A percentile compares a stretch with the other conserved stretches of the same genome.
These are phyloP conservation scores for Curvularia hawaiiensis DNA, from an alignment of 2,329 filamentous ascomycete genomes.

Conservation along the genomic window DNA sequence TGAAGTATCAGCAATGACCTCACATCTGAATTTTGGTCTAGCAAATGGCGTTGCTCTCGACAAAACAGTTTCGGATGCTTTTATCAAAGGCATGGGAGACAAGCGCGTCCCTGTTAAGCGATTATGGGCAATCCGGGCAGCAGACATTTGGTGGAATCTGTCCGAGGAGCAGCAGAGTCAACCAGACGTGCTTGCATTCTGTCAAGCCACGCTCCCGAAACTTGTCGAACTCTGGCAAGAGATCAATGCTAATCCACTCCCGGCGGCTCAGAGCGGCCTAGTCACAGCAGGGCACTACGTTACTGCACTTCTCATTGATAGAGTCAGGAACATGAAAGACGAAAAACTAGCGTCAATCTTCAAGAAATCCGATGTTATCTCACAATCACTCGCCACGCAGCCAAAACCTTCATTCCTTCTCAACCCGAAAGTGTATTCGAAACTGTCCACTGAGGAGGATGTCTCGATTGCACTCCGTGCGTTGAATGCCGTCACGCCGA, in stretches of 20 bases:
- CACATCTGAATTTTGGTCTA: constrained; percentile 68
- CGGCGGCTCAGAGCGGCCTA: constrained; percentile 81
- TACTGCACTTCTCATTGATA: constrained; percentile 64
- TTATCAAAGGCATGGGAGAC: constrained; percentile 81
- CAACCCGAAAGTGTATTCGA: constrained; percentile 83
- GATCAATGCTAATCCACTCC: constrained; percentile 74
- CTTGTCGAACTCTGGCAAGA: constrained; percentile 77
- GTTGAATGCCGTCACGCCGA: constrained; percentile 65
- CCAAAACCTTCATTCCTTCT: constrained; percentile 88
- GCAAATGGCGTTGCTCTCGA: constrained; percentile 65
- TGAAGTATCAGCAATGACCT: constrained; percentile 73
- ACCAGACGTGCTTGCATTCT: constrained; percentile 53
- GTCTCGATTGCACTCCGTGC: constrained; percentile 76
- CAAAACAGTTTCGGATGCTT: constrained; percentile 70
- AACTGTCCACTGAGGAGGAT: constrained; percentile 76
- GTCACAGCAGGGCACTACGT: constrained; percentile 79
- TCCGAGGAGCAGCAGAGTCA: constrained; percentile 55
- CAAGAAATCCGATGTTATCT: constrained; percentile 67
- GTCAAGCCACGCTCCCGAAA: constrained; percentile 58
- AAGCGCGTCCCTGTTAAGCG: constrained; percentile 80
- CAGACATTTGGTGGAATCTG: constrained; percentile 69
- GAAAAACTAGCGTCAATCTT: constrained; percentile 62
- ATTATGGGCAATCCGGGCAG: constrained; percentile 78
- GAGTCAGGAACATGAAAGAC: constrained; percentile 59
- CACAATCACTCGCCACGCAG: constrained; percentile 70